Evolutionary conservation across 2,329 filamentous ascomycete genomes (phyloP), one percentile per base, ranked within the genome.

Genomic region (Aspergillus persii): DNA sequence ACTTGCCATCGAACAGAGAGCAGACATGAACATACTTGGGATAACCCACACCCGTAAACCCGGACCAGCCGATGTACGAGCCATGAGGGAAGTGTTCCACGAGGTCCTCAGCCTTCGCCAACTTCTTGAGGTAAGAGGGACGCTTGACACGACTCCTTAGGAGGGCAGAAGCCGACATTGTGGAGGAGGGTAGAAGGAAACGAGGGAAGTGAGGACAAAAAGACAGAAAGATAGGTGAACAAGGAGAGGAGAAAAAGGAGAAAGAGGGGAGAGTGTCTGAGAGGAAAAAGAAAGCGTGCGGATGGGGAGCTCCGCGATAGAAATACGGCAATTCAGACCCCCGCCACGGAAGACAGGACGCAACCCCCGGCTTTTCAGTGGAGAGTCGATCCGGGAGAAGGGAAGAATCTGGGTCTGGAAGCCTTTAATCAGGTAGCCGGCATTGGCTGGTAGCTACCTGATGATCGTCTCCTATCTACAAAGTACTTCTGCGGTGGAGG

Each of bases 11-110:
- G 9, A 47, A 56, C 8, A 27, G 18, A 11, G 33, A n/a, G 29
- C 36, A 39, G 31, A n/a, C 18, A 23, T 23, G 18, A 33, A 80
- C 85, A 69, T 79, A 90, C 89, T 95, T 95, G 63, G 91, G 91
- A 79, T 95, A 95, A 60, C 91, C 91, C 56, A 96, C 91, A 68
- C 91, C 92, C 11, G 92, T 96, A 77, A 96, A 96, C 39, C 92
- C 92, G 64, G 88, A 92, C 92, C 92, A 96, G 70, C 92, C 92
- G 69, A 96, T 86, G 76, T 95, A 95, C n/a, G 90, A 79, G 71
- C 88, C 88, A 81, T 95, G 86, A 64, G 92, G 92, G 70, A 96
- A 96, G 67, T 90, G 83, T 63, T 89, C 83, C 61, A 96, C 83
- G 64, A 96, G 77, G 74, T 96, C 91, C 75, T 95, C 86, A 41